Base-by-base conservation (phyloP, 2,329 filamentous ascomycete genomes). In the Stachybotrys chlorohalonatus region DNA sequence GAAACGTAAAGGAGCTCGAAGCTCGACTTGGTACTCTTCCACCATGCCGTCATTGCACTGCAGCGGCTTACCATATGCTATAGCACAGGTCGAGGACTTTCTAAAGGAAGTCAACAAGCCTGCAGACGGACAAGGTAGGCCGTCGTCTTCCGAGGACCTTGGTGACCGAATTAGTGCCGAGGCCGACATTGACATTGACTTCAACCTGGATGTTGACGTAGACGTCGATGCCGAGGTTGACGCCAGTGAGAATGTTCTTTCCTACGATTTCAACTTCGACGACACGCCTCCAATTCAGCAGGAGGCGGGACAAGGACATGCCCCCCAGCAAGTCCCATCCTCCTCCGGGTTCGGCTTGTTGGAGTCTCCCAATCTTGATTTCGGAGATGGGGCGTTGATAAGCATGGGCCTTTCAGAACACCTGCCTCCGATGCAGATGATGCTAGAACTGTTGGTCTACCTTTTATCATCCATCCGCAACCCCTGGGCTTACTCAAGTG, bases 1-100 rank as follows among this genome's bases (percentile, higher is more conserved):
- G 89, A 60, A 96, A 96, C 70, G 92, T 96, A 58, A 94, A 89
- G 73, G 87, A 94, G 66, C 75, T 96, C 55, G 93, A 96, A 70
- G 90, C 90, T 59, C 82, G 93, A 65, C 75, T 96, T 66, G 88
- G 89, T 94, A 82, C 60, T 75, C 52, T 30, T 46, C 11, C 31
- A 49, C 31, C 42, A 47, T 31, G 15, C 47, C 31, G 39, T 49
- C 6, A 30, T 42, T n/a, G 16, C 3, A 42, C 2, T 42, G 36
- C 24, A 31, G 32, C 49, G 48, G 36, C 36, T 53, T 15, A 50
- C 46, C 30, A 46, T 36, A 13, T 49, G 48, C 49, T 47, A 49
- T 60, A 90, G 87, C 85, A 56, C 88, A 96, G 73, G 90, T 93
- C 45, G 92, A 94, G 72, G 90, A 81, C 49, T 79, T 91, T 59